Percentiles rank a stretch among this genome's conserved stretches.
phyloP scores from a whole-genome alignment of 106 monocot species.

The Apostasia shenzhenica region DNA sequence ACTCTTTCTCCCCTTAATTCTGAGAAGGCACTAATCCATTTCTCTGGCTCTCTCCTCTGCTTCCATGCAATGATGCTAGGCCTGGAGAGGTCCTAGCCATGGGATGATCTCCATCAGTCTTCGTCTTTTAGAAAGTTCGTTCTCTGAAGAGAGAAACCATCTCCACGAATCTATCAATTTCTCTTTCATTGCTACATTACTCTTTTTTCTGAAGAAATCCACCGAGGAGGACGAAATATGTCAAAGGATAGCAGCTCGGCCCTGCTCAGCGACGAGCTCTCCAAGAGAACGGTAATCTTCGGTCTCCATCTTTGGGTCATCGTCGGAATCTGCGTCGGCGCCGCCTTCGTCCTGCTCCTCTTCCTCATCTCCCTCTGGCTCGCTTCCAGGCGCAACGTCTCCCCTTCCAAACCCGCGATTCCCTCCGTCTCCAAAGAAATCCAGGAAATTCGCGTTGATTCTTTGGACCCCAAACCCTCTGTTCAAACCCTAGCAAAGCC shows the following conservation, averaged over 20 bases:
- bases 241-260: slow-evolving; percentile 8
- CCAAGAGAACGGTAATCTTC: slow-evolving; percentile 68
- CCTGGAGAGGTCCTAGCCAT: too few relatives aligned
- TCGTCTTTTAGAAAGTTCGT: too few relatives aligned
- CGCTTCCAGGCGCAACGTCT: slow-evolving; percentile 21
- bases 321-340: slow-evolving; percentile 71
- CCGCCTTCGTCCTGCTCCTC: slow-evolving; percentile 67
- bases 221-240: background rate
- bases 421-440: slow-evolving; percentile 51
- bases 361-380: slow-evolving; percentile 72
- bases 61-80: too few relatives aligned
- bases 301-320: slow-evolving; percentile 78
- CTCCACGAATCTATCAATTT: too few relatives aligned
- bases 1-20: too few relatives aligned
- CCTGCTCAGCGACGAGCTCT: slow-evolving; percentile 43
- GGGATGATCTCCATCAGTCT: too few relatives aligned
- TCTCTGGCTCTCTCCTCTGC: too few relatives aligned
- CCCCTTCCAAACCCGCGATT: slow-evolving; percentile 18
- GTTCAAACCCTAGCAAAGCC: slow-evolving; percentile 6
- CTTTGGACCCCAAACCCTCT: slow-evolving; percentile 15
- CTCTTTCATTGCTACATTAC: too few relatives aligned
- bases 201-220: too few relatives aligned
- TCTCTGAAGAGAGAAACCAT: too few relatives aligned
- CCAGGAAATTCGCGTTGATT: slow-evolving; percentile 29
- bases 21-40: too few relatives aligned